Conservation (phyloP, 192 early-diverging fungal species). For the Phycomyces blakesleeanus region DNA sequence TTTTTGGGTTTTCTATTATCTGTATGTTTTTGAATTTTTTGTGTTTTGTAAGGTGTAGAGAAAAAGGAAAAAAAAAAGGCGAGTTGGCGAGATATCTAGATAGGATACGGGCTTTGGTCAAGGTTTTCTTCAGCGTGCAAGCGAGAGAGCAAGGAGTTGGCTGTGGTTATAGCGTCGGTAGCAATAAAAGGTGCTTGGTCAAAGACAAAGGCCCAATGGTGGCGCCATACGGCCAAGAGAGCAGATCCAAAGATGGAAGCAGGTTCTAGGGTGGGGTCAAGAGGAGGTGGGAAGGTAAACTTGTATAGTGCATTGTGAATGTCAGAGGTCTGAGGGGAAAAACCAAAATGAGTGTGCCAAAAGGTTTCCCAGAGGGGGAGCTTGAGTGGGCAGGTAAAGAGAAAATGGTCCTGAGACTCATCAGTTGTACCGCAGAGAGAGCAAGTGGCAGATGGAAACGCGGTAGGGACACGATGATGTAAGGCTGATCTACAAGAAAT, state of each 20-base stretch:
- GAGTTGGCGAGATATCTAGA: too few relatives aligned
- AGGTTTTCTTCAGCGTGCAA: too few relatives aligned
- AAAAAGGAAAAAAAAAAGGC: too few relatives aligned
- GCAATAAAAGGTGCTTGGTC: background rate
- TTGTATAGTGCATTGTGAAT: background rate
- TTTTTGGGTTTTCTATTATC: too few relatives aligned
- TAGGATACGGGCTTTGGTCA: too few relatives aligned
- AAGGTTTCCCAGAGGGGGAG: conserved; percentile 2
- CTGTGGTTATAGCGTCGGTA: background rate
- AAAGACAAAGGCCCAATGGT: conserved; percentile 9
- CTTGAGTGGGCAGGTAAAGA: conserved; percentile 6
- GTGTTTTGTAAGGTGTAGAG: too few relatives aligned
- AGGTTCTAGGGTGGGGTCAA: background rate
- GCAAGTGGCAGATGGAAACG: background rate
- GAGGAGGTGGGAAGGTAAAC: background rate
- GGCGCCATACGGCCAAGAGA: conserved; percentile 3
- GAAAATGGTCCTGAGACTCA: conserved; percentile 5
- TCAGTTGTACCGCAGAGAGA: background rate
- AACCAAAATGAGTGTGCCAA: background rate
- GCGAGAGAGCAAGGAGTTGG: background rate
- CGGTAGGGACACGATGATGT: background rate
- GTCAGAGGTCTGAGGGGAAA: background rate
- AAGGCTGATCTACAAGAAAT: background rate
- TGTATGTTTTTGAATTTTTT: too few relatives aligned
- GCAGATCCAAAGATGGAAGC: background rate